Base-by-base conservation (phyloP, 2,329 filamentous ascomycete genomes). In the Sarocladium strictum region DNA sequence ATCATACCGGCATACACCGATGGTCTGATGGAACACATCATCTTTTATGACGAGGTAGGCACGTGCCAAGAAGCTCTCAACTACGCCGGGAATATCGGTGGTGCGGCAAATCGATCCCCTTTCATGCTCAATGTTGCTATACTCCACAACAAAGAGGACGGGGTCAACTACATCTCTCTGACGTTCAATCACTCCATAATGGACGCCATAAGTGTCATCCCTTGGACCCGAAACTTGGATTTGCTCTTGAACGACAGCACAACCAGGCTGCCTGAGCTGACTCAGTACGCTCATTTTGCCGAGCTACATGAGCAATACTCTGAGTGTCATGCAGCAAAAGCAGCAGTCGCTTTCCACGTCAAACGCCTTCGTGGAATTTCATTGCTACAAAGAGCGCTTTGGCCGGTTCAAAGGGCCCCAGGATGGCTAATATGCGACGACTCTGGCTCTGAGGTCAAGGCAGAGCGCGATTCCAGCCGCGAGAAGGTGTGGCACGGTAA, bases 181-280 rank as follows among this genome's bases (percentile, higher is more conserved):
- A 67, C 63, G 0, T 69, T 67, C 51, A 71, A 65, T 54, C 69
- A 72, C 56, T 68, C 67, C 40, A 58, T 67, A 35, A 62, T 69
- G 24, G 69, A 72, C 56, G 69, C 66, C 14, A 41, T 71, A 43
- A 67, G 64, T 1, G 58, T 72, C 7, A 58, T 65, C 12, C 60
- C 66, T 3, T 68, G 63, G 62, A 63, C 69, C 32, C 62, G 63
- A 37, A 66, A 72, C 43, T 60, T 72, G 2, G 65, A 68, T 53
- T 62, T 58, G 3, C 60, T 65, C 32, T 62, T 72, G 5, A 53
- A 58, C 29, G 55, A 65, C 35, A 21, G 53, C 3, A 54, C 60
- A 3, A 24, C 56, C 1, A n/a, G 56, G 0, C 54, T 63, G 2
- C 61, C 65, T 2, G 47, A 54, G 3, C 50, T 62, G 12, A 67